Base-by-base conservation (phyloP, 805 yeast genomes). In the Wickerhamiella siamensis region DNA sequence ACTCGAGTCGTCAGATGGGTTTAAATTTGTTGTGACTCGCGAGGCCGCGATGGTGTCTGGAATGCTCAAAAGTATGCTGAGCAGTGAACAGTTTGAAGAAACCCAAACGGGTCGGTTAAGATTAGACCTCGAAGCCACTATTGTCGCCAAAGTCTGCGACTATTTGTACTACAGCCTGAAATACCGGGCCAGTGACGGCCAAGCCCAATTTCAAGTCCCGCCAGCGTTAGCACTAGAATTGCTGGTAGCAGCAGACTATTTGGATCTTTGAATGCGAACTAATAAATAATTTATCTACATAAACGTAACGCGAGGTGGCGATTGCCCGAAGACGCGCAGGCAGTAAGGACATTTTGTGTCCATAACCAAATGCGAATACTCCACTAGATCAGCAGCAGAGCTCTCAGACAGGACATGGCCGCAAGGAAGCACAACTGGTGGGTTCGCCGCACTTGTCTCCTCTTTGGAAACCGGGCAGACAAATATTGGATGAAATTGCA, bases 221-320 rank as follows among this genome's bases (percentile, higher is more conserved):
- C 87, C 96, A 0, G 96, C 84, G 50, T 72, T 88, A 74, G 95
- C 97, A 0, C 64, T 88, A 47, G 97, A 91, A 56, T 63, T 88
- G 50, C 61, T 91, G 36, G 88, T 91, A 31, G 95, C 94, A 20
- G 95, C 97, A 2, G 98, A 91, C 57, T 88, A 74, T 57, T 62
- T 84, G 51, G 88, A 83, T 27, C 48, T 49, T 1, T 50, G 29
- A n/a, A n/a, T n/a, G 31, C 31, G 31, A 26, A 8, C 31, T 8
- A 8, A 14, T 14, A 6, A 16, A 31, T 12, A 16, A 31, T 12
- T 31, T 14, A 16, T 31, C 6, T 14, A 9, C 31, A 26, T 26
- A 26, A 26, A 26, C 8, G 12, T 26, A 14, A 26, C 8, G 31
- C 31, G 12, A 26, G 31, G 31, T 9, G 12, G 14, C 31, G 31